Base-by-base conservation (phyloP, 495 filamentous ascomycete species). In the Penicillium coprophilum region DNA sequence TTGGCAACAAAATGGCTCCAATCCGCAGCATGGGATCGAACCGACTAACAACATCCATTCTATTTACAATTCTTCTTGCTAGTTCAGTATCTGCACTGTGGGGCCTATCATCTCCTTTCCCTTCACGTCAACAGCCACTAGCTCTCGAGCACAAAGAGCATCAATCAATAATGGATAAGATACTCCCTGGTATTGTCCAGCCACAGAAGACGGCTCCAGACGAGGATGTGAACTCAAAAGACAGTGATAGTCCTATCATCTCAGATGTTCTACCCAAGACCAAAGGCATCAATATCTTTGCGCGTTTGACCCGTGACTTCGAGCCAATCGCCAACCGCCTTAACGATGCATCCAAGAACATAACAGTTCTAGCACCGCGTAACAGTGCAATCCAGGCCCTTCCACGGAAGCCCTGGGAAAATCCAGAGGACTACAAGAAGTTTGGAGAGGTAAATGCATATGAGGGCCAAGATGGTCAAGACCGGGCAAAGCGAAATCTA, bases 371-470 rank as follows among this genome's bases (percentile, higher is more conserved):
- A 0, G 94, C 94, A 2, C 95, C 94, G 1, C 70, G 86, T 6
- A 97, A 98, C 71, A 84, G 82, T 38, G 91, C 84, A 1, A 83
- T 98, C 58, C 87, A 87, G 60, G 80, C 72, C 2, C 78, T 97
- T 38, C 91, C 92, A 0, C 78, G 89, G 54, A 97, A 97, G 66
- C 94, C 94, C 2, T 98, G 94, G 94, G 93, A 98, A 62, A 86
- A 95, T 58, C 85, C 90, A 0, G 71, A 83, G 38, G 95, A 98
- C 53, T 96, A 96, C 67, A 75, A 73, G 4, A 75, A 74, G 7
- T 75, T 90, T 17, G 93, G 93, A 0, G 76, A 82, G n/a, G 62
- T 61, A 44, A 69, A 86, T 31, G 91, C 90, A 5, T 97, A 97
- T 67, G 82, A 89, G 34, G 94, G 94, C 0, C 71, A 79, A 0